Evolutionary conservation across 176 grass and related monocot species (phyloP).

Genomic region (Ensete glaucum): DNA sequence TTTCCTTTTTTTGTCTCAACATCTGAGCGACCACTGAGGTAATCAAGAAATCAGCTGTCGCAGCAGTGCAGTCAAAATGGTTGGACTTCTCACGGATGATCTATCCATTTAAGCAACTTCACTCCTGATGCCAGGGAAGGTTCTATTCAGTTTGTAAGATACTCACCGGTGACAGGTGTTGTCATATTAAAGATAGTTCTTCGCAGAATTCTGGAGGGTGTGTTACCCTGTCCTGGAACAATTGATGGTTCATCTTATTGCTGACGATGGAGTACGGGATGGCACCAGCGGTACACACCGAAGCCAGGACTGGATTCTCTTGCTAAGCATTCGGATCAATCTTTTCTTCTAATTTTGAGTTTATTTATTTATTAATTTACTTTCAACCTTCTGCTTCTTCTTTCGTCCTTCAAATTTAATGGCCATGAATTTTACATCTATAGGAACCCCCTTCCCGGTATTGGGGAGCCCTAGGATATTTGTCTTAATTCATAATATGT

Average conservation of each 20-base stretch:
- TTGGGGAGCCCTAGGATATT: background rate
- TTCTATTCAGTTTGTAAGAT: background rate
- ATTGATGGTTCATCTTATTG: background rate
- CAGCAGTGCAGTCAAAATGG: background rate
- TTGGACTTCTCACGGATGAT: background rate
- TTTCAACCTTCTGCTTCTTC: background rate
- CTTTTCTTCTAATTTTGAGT: background rate
- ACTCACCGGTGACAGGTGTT: background rate
- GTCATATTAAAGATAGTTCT: background rate
- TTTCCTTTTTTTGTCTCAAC: background rate
- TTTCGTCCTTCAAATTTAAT: background rate
- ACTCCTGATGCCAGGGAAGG: too few species aligned
- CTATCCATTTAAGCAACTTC: background rate
- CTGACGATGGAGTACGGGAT: background rate
- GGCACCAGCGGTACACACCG: background rate
- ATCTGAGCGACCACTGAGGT: background rate
- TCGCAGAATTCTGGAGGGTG: background rate
- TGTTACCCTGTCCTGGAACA: background rate
- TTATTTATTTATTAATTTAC: background rate
- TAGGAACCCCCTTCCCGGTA: background rate
- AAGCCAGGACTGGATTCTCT: background rate
- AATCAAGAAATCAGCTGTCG: background rate
- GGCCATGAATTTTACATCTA: background rate
- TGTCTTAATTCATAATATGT: constrained; percentile 1
- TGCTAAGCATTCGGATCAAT: background rate